Evolutionary conservation across 495 filamentous ascomycete genomes (phyloP).

Genomic region (Poronia punctata): DNA sequence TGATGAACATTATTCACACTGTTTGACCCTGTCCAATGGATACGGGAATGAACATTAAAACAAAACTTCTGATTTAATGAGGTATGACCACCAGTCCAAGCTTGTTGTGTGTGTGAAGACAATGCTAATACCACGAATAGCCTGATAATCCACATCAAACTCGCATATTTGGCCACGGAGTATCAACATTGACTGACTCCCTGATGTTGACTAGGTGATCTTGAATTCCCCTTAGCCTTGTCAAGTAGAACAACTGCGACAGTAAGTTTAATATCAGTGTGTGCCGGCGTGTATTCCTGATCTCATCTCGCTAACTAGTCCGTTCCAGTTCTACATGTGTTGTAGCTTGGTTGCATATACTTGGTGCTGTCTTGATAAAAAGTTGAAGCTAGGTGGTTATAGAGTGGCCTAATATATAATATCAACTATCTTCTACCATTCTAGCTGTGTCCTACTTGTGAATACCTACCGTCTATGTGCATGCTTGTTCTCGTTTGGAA

Average conservation of each 20-base stretch:
- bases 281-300: background rate
- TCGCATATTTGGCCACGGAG: background rate
- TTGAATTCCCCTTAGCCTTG: background rate
- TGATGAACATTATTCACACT: conserved; percentile 85
- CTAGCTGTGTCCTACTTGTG: too few species aligned
- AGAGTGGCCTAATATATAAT: too few species aligned
- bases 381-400: too few species aligned
- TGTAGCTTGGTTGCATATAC: too few species aligned
- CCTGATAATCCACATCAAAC: conserved; percentile 19
- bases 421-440: too few species aligned
- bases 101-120: background rate
- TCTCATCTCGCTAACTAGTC: background rate
- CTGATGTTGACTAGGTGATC: too few species aligned
- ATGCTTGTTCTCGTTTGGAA: too few species aligned
- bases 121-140: conserved; percentile 35
- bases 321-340: too few species aligned
- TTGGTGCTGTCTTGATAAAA: too few species aligned
- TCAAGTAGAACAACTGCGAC: conserved; percentile 27
- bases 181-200: conserved; percentile 18
- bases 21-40: conserved; percentile 70
- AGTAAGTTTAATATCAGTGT: background rate
- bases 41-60: conserved; percentile 64
- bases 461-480: too few species aligned
- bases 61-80: conserved; percentile 99
- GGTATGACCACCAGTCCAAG: conserved; percentile 46